Evolutionary conservation across 192 early-diverging fungal genomes (phyloP), one percentile per base, ranked within the genome.

Genomic region (Umbelopsis vinacea): DNA sequence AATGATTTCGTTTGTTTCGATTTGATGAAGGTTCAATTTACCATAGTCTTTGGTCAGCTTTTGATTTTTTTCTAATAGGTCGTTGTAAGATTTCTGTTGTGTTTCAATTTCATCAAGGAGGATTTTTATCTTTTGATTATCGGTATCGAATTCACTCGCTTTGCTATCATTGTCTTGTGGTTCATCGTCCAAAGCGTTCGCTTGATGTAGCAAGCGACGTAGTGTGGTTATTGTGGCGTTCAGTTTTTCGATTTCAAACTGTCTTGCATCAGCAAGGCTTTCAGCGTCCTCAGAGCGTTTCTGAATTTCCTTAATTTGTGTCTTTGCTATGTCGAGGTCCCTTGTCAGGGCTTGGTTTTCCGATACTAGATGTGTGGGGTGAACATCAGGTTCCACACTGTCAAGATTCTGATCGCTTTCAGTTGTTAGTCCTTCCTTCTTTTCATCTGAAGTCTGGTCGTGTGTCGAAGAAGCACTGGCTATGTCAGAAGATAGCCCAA

Each of bases 1-100:
- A 17, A 63, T 63, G 12, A 63, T 63, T 7, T 63, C 57, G 15
- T 63, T 26, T 4, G 38, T 63, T 19, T 63, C 33, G 29, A 63
- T 17, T n/a, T 63, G 57, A 5, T 63, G 57, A 3, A 63, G 33
- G 26, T 7, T 38, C 26, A 63, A 6, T 50, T 50, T 50, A 19
- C 48, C n/a, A 15, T 50, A 50, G 48, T 17, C n/a, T 5, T 50
- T 50, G 48, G 15, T 50, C 17, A 50, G 19, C 12, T 14, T 15
- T 63, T 63, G 57, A 6, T 63, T 26, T 63, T 63, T 19, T 12
- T 29, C 57, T 37, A 12, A 19, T 29, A 63, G 14, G 26, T 29
- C 29, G 19, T 17, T 19, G 26, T 37, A n/a, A 12, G 33, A 35
- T 35, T 29, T 37, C 33, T 63, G 57, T 26, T 63, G 24, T 63